Percentiles rank a stretch among this genome's conserved stretches.
These are phyloP conservation scores for Corchorus capsularis DNA, from an alignment of 345 rosid genomes.

Conservation along the genomic window DNA sequence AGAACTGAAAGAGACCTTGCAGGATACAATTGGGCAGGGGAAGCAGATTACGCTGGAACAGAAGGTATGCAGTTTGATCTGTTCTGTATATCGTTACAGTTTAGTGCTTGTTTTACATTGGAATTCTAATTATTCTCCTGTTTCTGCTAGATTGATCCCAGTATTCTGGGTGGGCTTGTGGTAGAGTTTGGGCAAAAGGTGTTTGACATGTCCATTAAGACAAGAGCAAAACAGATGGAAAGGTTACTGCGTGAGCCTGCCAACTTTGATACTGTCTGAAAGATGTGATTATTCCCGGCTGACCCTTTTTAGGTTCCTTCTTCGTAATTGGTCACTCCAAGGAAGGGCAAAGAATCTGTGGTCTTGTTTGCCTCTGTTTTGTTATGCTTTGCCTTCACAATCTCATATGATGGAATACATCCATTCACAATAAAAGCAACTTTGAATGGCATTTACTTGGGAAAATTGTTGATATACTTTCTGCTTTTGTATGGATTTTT, in stretches of 20 bases:
- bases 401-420: slow-evolving; percentile 17
- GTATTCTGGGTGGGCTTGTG: slow-evolving; percentile 85
- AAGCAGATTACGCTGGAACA: slow-evolving; percentile 73
- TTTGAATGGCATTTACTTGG: background rate
- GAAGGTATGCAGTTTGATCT: slow-evolving; percentile 52
- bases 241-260: slow-evolving; percentile 80
- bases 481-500: slow-evolving; percentile 2
- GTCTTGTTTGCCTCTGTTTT: slow-evolving; percentile 18
- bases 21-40: slow-evolving; percentile 75
- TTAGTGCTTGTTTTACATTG: background rate
- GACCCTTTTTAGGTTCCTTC: slow-evolving; percentile 12
- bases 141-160: slow-evolving; percentile 75
- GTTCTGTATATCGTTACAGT: background rate
- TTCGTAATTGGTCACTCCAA: slow-evolving; percentile 12
- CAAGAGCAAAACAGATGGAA: slow-evolving; percentile 93
- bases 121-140: background rate
- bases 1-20: slow-evolving; percentile 80
- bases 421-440: slow-evolving; percentile 32
- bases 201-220: slow-evolving; percentile 92
- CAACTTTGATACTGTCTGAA: slow-evolving; percentile 39
- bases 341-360: slow-evolving; percentile 14
- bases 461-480: background rate
- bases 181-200: slow-evolving; percentile 89
- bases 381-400: slow-evolving; percentile 17
- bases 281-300: slow-evolving; percentile 3